A percentile compares a stretch with the other conserved stretches of the same genome.
These are phyloP conservation scores for Podaxis mareebaensis DNA, from an alignment of 768 basidiomycete genomes.

Conservation along the genomic window DNA sequence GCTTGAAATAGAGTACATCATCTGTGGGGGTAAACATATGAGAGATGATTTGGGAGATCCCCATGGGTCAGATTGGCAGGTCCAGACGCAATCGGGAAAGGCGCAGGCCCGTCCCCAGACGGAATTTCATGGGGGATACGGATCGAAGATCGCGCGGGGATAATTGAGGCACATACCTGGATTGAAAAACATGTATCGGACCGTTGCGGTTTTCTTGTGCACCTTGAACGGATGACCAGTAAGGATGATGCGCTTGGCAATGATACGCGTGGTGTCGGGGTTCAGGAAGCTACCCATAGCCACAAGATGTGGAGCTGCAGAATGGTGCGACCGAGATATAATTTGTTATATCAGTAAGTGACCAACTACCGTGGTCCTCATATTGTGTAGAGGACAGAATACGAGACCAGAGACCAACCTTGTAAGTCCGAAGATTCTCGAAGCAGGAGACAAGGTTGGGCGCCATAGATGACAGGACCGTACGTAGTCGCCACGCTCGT, in stretches of 20 bases:
- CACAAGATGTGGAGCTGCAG: constrained; percentile 76
- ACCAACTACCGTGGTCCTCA: neutral
- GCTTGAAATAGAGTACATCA: constrained; percentile 91
- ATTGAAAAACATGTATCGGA: constrained; percentile 99
- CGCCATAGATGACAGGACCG: constrained; percentile 87
- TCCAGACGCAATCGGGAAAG: neutral
- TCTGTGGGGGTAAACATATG: constrained; percentile 39
- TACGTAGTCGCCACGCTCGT: constrained; percentile 86
- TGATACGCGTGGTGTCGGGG: constrained; percentile 87
- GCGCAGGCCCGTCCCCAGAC: neutral
- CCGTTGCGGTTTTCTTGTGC: constrained; percentile 95
- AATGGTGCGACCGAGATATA: constrained; percentile 7
- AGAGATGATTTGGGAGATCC: neutral
- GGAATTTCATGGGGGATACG: neutral
- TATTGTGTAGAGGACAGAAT: neutral
- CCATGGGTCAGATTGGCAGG: neutral
- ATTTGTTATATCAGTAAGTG: constrained; percentile 2
- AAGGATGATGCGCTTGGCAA: constrained; percentile 91
- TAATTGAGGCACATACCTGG: constrained; percentile 47
- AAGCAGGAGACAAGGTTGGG: constrained; percentile 76
- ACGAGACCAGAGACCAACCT: constrained; percentile 42
- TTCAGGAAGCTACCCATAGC: constrained; percentile 87
- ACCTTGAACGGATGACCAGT: constrained; percentile 97
- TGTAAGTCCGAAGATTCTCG: constrained; percentile 66
- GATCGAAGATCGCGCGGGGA: constrained; percentile 15